phyloP scores from a whole-genome alignment of 2,329 filamentous ascomycete species.

The Trichophyton equinum region DNA sequence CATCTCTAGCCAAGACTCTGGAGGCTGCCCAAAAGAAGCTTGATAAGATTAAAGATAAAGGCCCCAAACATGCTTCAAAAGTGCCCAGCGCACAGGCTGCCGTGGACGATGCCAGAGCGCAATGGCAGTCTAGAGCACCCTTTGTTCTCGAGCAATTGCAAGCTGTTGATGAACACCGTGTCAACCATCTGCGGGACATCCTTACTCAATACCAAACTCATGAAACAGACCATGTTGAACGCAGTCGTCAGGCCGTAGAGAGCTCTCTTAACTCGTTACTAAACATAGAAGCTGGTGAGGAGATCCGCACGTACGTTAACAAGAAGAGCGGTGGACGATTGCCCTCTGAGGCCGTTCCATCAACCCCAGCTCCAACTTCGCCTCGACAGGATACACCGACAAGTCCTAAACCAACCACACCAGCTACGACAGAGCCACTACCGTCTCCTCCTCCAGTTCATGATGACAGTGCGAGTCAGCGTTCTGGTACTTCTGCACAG shows the following conservation, averaged over 20 bases:
- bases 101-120: conserved; percentile 63
- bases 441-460: conserved; percentile 30
- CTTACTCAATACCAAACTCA: conserved; percentile 89
- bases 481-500: conserved; percentile 38
- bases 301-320: conserved; percentile 50
- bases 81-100: conserved; percentile 60
- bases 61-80: conserved; percentile 58
- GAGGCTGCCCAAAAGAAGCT: conserved; percentile 71
- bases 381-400: conserved; percentile 5
- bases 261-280: conserved; percentile 69
- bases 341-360: conserved; percentile 15
- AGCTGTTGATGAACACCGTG: conserved; percentile 72
- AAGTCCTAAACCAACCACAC: conserved; percentile 13
- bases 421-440: conserved; percentile 21
- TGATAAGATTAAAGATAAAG: conserved; percentile 74
- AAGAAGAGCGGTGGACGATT: conserved; percentile 29
- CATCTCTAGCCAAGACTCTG: conserved; percentile 69
- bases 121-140: conserved; percentile 90
- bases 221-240: conserved; percentile 75
- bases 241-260: conserved; percentile 60
- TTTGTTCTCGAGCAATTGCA: conserved; percentile 92
- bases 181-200: conserved; percentile 80
- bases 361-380: conserved; percentile 18
- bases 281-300: conserved; percentile 73
- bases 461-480: conserved; percentile 45